These are phyloP conservation scores for Aspergillus sp. DNA, from an alignment of 2,329 filamentous ascomycete genomes.

Conservation along the genomic window DNA sequence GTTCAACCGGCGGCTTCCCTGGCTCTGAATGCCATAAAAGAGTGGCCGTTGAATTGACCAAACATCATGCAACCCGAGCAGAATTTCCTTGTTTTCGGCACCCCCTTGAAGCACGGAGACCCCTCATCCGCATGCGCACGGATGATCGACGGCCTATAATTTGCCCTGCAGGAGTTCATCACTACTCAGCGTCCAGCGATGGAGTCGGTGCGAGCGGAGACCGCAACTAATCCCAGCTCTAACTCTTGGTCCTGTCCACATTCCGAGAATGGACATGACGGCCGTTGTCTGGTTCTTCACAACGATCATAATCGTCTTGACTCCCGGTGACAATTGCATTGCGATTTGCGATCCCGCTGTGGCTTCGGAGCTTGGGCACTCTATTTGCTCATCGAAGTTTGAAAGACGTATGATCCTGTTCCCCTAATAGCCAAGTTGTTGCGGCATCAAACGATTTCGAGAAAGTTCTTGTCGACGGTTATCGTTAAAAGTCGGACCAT, in stretches of 20 bases:
- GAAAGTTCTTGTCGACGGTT: neutral
- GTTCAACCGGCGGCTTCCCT: neutral
- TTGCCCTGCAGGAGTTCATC: slow-evolving; percentile 13
- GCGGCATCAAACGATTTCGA: neutral
- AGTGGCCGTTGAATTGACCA: neutral
- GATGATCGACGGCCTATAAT: slow-evolving; percentile 18
- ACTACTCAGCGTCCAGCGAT: neutral
- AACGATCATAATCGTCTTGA: neutral
- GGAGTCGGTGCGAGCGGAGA: neutral
- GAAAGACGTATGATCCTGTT: neutral
- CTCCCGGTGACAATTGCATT: neutral
- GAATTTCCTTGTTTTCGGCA: slow-evolving; percentile 2
- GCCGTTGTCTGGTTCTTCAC: slow-evolving; percentile 7
- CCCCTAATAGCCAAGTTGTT: neutral
- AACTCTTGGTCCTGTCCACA: neutral
- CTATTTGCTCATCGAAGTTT: too few relatives aligned
- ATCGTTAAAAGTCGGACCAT: neutral
- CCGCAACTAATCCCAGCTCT: neutral
- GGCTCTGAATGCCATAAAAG: neutral
- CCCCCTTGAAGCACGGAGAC: neutral
- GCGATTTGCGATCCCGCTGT: neutral
- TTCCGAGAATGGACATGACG: slow-evolving; percentile 13
- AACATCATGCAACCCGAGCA: neutral
- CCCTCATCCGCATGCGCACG: slow-evolving; percentile 1
- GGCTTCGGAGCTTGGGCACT: neutral